Conservation (phyloP, 495 filamentous ascomycete species). For the Xeromyces bisporus region DNA sequence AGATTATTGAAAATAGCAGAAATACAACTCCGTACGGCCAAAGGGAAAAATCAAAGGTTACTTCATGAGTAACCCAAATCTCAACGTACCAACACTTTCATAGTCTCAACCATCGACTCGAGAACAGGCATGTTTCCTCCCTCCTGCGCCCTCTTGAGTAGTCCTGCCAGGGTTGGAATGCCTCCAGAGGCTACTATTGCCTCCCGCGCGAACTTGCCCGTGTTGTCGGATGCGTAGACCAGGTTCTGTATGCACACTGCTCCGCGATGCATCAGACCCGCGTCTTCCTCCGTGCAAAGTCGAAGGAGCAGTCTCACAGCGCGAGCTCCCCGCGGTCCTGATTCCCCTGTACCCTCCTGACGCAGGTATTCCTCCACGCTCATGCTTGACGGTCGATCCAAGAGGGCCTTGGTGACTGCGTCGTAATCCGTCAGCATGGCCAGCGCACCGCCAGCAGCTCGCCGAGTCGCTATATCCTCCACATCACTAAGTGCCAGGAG, state of each 20-base stretch:
- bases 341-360: constrained; percentile 52
- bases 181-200: constrained; percentile 31
- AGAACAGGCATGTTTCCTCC: constrained; percentile 46
- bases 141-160: constrained; percentile 32
- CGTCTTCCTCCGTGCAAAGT: constrained; percentile 58
- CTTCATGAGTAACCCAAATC: too few species aligned
- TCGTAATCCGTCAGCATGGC: constrained; percentile 71
- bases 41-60: too few species aligned
- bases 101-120: constrained; percentile 42
- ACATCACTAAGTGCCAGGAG: constrained; percentile 74
- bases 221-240: constrained; percentile 26
- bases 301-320: constrained; percentile 54
- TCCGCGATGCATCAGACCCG: constrained; percentile 61
- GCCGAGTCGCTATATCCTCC: constrained; percentile 60
- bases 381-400: constrained; percentile 51
- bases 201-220: constrained; percentile 21
- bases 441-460: constrained; percentile 74
- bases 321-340: constrained; percentile 58
- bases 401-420: constrained; percentile 46
- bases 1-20: too few species aligned
- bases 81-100: constrained; percentile 40
- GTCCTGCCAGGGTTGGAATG: constrained; percentile 42
- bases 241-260: constrained; percentile 50
- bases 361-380: constrained; percentile 56
- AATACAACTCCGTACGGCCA: too few species aligned